Base-by-base conservation (phyloP, 2,329 filamentous ascomycete species). In the Claviceps arundinis region DNA sequence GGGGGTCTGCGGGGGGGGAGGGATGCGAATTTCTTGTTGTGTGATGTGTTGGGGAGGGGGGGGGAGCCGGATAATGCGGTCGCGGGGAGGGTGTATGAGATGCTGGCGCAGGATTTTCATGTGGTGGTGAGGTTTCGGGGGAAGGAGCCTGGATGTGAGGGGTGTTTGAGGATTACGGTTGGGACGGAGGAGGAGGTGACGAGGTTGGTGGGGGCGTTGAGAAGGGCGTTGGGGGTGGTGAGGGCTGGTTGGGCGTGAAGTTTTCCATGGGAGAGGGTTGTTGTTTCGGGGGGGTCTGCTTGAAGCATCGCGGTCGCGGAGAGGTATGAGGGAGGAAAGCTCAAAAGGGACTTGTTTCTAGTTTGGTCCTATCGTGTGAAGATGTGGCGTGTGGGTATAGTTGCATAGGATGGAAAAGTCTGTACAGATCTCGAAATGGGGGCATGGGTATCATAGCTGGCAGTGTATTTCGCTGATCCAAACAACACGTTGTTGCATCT, bases 101-200 rank as follows among this genome's bases (percentile, higher is more conserved):
- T 73, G 34, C 74, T 98, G 61, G 93, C 93, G 0, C 89, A 95
- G 73, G 78, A 81, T 42, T 84, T 82, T 64, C 89, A 91, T 1
- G 91, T 98, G 0, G 90, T 98, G 6, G 91, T 97, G 4, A 76
- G 93, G 51, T 98, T 97, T 68, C 77, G 93, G 60, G 93, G 93
- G 47, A 94, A 90, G 71, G 93, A 98, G 73, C 75, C 86, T 58
- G 91, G 90, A 4, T 98, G 93, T 65, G 68, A 84, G 43, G 93
- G 91, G 0, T 96, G 91, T 62, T 69, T 98, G 65, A 80, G 93
- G 52, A 88, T 97, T 58, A 98, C 93, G 0, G 81, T 98, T 13
- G 93, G 93, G 16, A 97, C 91, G 0, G 87, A 94, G 66, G 71
- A 80, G 1, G 93, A 98, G 68, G 87, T 94, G 8, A 84, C 83